These are phyloP conservation scores for Cordyceps javanica DNA, from an alignment of 2,329 filamentous ascomycete genomes.

Conservation along the genomic window DNA sequence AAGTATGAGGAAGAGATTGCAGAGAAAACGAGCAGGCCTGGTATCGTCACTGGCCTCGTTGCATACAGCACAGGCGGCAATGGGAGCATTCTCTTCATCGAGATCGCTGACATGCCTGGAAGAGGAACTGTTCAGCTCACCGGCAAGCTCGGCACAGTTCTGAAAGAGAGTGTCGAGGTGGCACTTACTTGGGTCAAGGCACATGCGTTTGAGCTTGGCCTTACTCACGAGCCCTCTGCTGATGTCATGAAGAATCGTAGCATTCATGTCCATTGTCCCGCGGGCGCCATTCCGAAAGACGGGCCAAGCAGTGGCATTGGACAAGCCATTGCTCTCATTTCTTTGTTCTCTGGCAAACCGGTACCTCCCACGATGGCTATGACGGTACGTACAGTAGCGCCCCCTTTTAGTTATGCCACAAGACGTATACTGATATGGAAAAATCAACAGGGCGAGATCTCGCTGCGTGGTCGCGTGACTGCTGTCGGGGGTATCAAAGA, in stretches of 20 bases:
- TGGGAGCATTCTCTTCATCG: constrained; percentile 95
- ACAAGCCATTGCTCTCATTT: constrained; percentile 89
- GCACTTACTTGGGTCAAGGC: constrained; percentile 96
- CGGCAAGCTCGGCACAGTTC: constrained; percentile 89
- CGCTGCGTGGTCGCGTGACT: constrained; percentile 81
- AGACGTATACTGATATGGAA: constrained; percentile 23
- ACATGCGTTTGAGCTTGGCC: constrained; percentile 83
- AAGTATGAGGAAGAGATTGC: constrained; percentile 94
- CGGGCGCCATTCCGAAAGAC: constrained; percentile 92
- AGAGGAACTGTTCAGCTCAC: constrained; percentile 89
- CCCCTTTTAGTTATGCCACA: too few species aligned
- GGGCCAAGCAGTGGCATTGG: constrained; percentile 82
- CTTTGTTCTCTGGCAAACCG: constrained; percentile 75
- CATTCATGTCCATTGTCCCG: constrained; percentile 94
- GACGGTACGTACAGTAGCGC: too few species aligned
- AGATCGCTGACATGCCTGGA: constrained; percentile 95
- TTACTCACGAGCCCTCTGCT: constrained; percentile 72
- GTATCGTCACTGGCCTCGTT: constrained; percentile 92
- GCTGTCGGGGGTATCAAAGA: constrained; percentile 98
- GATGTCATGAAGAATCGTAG: constrained; percentile 95
- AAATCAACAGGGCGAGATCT: constrained; percentile 55
- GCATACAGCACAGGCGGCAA: constrained; percentile 91
- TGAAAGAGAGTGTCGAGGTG: constrained; percentile 96
- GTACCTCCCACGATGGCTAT: constrained; percentile 92
- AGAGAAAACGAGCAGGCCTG: constrained; percentile 74